Evolutionary conservation across 2,329 filamentous ascomycete genomes (phyloP), one percentile per base, ranked within the genome.

Genomic region (Aspergillus neoniger): DNA sequence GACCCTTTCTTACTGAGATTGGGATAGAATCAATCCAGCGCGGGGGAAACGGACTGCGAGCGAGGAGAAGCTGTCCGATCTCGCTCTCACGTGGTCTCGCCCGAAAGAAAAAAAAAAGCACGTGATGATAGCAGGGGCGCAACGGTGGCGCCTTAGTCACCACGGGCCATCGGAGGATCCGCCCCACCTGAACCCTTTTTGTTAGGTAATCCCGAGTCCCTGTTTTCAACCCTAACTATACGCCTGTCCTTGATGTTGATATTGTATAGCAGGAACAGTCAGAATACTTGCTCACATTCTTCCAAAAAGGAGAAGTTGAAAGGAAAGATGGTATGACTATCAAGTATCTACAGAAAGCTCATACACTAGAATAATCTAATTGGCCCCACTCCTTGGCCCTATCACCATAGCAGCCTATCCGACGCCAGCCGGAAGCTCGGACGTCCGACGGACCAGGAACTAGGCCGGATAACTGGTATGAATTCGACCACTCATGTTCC

Each of bases 61-160:
- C 32, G 51, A 60, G 30, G 60, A 63, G 57, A 60, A 52, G 50
- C 56, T 61, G 60, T 63, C 67, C 67, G 66, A 68, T 68, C 63
- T 69, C 67, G 67, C 65, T 60, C 47, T 64, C 65, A 62, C 62
- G 65, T 65, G 63, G 5, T 6, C 15, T 50, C 47, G 47, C 47
- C 47, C 47, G 47, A 50, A 17, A 23, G 47, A 50, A 17, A 23
- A 43, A 43, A 43, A 43, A 44, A 23, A 44, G 19, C 62, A 63
- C 62, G 59, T 63, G 62, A 62, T 39, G 32, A 55, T 55, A 59
- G 57, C 44, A 15, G 2, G 14, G 44, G 44, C 25, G 15, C 44
- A 23, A 30, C 32, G 32, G 44, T 17, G 44, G 44, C 14, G n/a
- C 15, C 15, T 50, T 50, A 50, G 47, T 50, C 47, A 50, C 25